These are phyloP conservation scores for Periconia sp. DNA, from an alignment of 2,329 filamentous ascomycete species.

Conservation along the genomic window DNA sequence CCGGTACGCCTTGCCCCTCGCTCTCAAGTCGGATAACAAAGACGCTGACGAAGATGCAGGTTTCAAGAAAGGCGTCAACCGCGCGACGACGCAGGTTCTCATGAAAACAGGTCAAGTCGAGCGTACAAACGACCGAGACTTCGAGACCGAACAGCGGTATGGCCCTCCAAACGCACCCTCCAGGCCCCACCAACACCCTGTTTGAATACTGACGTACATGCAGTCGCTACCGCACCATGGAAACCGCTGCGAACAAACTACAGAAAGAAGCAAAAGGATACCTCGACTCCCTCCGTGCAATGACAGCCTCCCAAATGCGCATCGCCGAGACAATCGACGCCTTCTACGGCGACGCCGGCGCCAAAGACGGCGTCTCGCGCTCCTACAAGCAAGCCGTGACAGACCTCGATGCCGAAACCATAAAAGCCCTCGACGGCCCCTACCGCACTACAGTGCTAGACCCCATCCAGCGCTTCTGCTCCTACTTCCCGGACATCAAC, in stretches of 20 bases:
- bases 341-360: constrained; percentile 96
- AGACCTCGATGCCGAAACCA: constrained; percentile 95
- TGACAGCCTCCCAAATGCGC: constrained; percentile 99
- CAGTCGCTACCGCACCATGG: constrained; percentile 96
- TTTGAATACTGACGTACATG: constrained; percentile 7
- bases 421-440: constrained; percentile 95
- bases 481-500: constrained; percentile 98
- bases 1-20: constrained; percentile 58
- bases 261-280: constrained; percentile 99
- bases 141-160: constrained; percentile 93
- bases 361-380: constrained; percentile 90
- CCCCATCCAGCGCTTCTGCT: constrained; percentile 93
- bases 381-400: constrained; percentile 99
- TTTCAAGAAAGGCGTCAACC: constrained; percentile 97
- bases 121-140: constrained; percentile 97
- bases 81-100: constrained; percentile 99
- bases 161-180: constrained; percentile 13
- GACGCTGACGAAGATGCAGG: constrained; percentile 55
- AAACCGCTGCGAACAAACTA: constrained; percentile 86
- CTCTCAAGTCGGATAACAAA: constrained; percentile 7
- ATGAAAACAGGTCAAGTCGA: constrained; percentile 99
- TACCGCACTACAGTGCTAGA: constrained; percentile 95
- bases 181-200: constrained; percentile 4
- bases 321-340: constrained; percentile 99
- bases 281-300: constrained; percentile 92